These are phyloP conservation scores for Pyropia yezoensis DNA, from an alignment of 23 red algal genomes.

Conservation along the genomic window DNA sequence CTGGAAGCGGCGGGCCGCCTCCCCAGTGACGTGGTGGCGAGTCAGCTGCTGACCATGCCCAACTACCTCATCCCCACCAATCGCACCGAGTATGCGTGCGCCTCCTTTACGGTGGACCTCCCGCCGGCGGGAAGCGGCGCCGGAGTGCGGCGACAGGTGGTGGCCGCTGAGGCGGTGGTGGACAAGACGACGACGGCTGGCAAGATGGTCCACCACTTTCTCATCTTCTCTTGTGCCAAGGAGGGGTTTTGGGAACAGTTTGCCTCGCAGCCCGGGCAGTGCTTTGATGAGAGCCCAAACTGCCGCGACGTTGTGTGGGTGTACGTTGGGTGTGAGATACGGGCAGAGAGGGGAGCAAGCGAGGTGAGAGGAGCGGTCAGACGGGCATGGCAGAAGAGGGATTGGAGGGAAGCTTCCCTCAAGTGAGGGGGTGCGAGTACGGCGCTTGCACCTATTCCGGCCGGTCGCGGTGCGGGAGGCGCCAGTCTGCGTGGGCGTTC, in stretches of 20 bases:
- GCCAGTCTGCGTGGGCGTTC: too few species aligned
- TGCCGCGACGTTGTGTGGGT: slow-evolving; percentile 9
- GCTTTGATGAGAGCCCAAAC: neutral
- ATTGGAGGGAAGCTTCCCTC: too few species aligned
- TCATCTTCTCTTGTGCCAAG: slow-evolving; percentile 26
- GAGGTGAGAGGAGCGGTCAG: too few species aligned
- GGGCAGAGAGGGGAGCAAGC: slow-evolving; percentile 25
- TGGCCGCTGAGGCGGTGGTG: slow-evolving; percentile 39
- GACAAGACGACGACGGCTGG: slow-evolving; percentile 7
- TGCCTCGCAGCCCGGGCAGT: slow-evolving; percentile 4
- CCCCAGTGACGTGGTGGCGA: slow-evolving; percentile 29
- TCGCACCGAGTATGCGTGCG: slow-evolving; percentile 43
- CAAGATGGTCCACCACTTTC: slow-evolving; percentile 40
- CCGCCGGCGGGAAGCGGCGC: neutral
- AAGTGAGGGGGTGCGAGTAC: too few species aligned
- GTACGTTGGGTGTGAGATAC: slow-evolving; percentile 3
- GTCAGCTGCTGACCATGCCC: slow-evolving; percentile 9
- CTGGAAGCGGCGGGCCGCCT: neutral
- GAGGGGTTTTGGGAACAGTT: slow-evolving; percentile 13
- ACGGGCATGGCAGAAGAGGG: too few species aligned
- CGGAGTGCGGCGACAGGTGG: slow-evolving; percentile 23
- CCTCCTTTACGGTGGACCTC: neutral
- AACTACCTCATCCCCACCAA: slow-evolving; percentile 18
- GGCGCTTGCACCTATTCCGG: too few species aligned
- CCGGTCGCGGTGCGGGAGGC: too few species aligned